Conservation (phyloP, 352 stramenopile species). For the Phytophthora pisi region DNA sequence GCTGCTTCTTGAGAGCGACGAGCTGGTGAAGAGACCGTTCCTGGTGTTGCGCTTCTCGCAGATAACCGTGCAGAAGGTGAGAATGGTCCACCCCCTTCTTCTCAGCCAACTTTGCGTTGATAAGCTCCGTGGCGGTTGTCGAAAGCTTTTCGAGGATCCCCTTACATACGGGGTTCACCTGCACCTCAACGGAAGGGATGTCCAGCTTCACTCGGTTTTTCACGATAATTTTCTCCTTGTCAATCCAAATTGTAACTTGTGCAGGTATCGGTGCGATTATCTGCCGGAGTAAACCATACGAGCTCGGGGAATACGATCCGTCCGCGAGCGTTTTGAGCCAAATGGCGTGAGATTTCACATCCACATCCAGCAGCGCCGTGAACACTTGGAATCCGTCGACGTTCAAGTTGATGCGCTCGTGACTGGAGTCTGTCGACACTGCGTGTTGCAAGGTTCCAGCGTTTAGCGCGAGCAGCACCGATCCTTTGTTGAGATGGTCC, state of each 20-base stretch:
- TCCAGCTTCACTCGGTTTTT: constrained; percentile 58
- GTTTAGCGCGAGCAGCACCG: constrained; percentile 67
- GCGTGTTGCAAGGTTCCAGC: constrained; percentile 64
- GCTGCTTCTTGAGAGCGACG: constrained; percentile 45
- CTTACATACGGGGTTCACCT: constrained; percentile 58
- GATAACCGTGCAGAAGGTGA: constrained; percentile 36
- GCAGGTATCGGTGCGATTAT: constrained; percentile 72
- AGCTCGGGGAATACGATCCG: constrained; percentile 65
- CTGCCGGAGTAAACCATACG: constrained; percentile 64
- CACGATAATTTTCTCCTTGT: constrained; percentile 38
- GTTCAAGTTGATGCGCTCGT: constrained; percentile 65
- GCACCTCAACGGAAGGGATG: constrained; percentile 64
- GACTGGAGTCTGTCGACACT: constrained; percentile 48
- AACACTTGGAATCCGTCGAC: constrained; percentile 72
- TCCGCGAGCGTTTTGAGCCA: constrained; percentile 68
- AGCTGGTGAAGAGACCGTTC: constrained; percentile 49
- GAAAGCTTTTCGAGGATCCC: constrained; percentile 66
- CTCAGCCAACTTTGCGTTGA: constrained; percentile 49
- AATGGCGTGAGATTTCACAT: constrained; percentile 68
- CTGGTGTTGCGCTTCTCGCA: constrained; percentile 14
- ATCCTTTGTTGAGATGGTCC: constrained; percentile 71
- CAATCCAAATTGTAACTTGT: constrained; percentile 61
- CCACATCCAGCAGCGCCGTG: constrained; percentile 70
- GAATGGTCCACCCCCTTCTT: constrained; percentile 47
- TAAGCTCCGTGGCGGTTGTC: constrained; percentile 36